Evolutionary conservation across 768 basidiomycete species (phyloP).

Genomic region (Strobilomyces echinocephalus): DNA sequence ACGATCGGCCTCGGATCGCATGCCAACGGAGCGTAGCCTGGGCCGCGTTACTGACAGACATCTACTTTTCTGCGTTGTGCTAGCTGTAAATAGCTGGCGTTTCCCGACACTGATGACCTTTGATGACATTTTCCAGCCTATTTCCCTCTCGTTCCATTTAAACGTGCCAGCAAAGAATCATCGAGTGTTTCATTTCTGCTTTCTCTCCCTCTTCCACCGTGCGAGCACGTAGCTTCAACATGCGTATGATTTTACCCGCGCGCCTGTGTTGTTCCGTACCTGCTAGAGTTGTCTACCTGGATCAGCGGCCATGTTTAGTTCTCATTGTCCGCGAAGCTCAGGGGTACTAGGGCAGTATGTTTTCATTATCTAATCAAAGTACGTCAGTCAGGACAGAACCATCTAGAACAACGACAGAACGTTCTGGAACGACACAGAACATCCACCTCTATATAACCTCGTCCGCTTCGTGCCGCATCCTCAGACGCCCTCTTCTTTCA

Average conservation of each 20-base stretch:
- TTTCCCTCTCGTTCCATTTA: slow-evolving; percentile 10
- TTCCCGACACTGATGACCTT: slow-evolving; percentile 24
- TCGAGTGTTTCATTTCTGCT: slow-evolving; percentile 12
- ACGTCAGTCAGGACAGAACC: slow-evolving; percentile 30
- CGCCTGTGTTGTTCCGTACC: slow-evolving; percentile 25
- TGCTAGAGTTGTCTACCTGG: slow-evolving; percentile 21
- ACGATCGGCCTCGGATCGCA: slow-evolving; percentile 29
- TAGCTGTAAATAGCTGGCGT: slow-evolving; percentile 23
- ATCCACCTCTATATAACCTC: slow-evolving; percentile 28
- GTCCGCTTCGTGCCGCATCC: not conserved
- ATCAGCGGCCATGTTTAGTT: slow-evolving; percentile 9
- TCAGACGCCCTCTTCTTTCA: slow-evolving; percentile 9
- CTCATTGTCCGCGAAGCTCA: not conserved
- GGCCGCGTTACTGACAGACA: slow-evolving; percentile 13
- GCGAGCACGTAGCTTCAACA: slow-evolving; percentile 27
- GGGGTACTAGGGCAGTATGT: slow-evolving; percentile 3
- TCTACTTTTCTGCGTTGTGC: slow-evolving; percentile 14
- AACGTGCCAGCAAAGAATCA: slow-evolving; percentile 17
- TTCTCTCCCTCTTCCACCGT: not conserved
- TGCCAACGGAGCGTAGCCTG: slow-evolving; percentile 26
- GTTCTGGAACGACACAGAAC: slow-evolving; percentile 33
- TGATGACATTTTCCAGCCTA: slow-evolving; percentile 26
- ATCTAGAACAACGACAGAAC: slow-evolving; percentile 32
- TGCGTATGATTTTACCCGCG: slow-evolving; percentile 22
- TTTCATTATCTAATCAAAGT: slow-evolving; percentile 32